These are phyloP conservation scores for Spathaspora gorwiae DNA, from an alignment of 805 yeast genomes.

Conservation along the genomic window DNA sequence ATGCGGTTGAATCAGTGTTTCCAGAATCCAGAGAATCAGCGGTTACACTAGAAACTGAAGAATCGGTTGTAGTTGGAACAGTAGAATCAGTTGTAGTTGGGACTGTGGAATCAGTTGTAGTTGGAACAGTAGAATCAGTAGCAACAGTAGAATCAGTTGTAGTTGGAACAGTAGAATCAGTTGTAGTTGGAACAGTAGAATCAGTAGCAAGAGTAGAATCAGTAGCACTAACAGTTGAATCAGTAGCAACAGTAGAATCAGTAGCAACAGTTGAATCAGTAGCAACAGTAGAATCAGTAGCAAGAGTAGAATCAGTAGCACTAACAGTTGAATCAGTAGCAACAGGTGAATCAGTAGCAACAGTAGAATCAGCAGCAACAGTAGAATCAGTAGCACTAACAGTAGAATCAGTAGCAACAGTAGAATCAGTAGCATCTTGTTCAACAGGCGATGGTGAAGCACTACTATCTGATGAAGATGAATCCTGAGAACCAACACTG, in stretches of 20 bases:
- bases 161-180: not conserved
- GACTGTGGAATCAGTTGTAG: not conserved
- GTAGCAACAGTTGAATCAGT: not conserved
- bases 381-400: too few relatives aligned
- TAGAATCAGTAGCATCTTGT: too few relatives aligned
- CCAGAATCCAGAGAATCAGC: not conserved
- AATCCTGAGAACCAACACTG: not conserved
- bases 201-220: too few relatives aligned
- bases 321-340: not conserved
- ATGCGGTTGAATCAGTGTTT: too few relatives aligned
- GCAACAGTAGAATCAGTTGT: not conserved
- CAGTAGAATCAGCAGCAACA: too few relatives aligned
- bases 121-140: too few relatives aligned
- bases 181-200: too few relatives aligned
- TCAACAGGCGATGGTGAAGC: not conserved
- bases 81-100: not conserved
- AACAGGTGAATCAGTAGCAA: too few relatives aligned
- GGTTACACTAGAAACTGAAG: constrained; percentile 1
- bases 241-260: too few relatives aligned
- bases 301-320: not conserved
- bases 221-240: too few relatives aligned
- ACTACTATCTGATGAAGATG: not conserved
- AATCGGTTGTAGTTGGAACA: not conserved
- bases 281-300: too few relatives aligned
- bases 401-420: too few relatives aligned